Conservation (phyloP, 129 eudicot species). For the Escallonia rubra region DNA sequence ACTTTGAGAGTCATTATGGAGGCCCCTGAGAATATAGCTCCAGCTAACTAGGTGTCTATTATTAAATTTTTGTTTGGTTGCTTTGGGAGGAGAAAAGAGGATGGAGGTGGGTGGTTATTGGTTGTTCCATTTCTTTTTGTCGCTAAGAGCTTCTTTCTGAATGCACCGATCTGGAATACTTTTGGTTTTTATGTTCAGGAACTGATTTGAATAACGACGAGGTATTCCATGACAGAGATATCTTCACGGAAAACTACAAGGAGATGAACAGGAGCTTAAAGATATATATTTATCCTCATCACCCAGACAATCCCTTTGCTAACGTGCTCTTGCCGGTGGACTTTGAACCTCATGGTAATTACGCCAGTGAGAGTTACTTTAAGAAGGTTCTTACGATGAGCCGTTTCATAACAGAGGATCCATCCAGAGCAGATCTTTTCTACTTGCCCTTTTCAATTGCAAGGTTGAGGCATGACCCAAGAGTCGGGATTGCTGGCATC, state of each 20-base stretch:
- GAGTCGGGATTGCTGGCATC: slow-evolving; percentile 77
- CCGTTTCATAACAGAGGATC: slow-evolving; percentile 78
- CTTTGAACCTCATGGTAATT: slow-evolving; percentile 82
- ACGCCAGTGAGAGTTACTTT: slow-evolving; percentile 94
- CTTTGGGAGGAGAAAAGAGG: too few species aligned
- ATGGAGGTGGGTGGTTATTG: too few species aligned
- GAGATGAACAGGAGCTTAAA: slow-evolving; percentile 67
- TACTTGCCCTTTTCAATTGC: slow-evolving; percentile 87
- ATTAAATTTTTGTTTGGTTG: too few species aligned
- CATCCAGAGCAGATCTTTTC: slow-evolving; percentile 71
- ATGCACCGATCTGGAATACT: too few species aligned
- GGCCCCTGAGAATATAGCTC: too few species aligned
- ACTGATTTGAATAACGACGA: slow-evolving; percentile 17
- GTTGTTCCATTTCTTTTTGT: too few species aligned
- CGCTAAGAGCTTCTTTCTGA: too few species aligned
- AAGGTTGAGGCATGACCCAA: slow-evolving; percentile 62
- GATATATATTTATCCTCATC: slow-evolving; percentile 74
- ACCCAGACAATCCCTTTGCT: slow-evolving; percentile 67
- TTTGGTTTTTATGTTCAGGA: slow-evolving; percentile 14
- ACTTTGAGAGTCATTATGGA: too few species aligned
- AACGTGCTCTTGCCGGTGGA: slow-evolving; percentile 62
- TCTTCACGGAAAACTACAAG: slow-evolving; percentile 57
- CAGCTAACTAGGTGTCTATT: too few species aligned
- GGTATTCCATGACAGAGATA: slow-evolving; percentile 58
- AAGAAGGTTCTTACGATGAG: slow-evolving; percentile 65